Conservation (phyloP, 345 rosid species). For the Heritiera fomes region DNA sequence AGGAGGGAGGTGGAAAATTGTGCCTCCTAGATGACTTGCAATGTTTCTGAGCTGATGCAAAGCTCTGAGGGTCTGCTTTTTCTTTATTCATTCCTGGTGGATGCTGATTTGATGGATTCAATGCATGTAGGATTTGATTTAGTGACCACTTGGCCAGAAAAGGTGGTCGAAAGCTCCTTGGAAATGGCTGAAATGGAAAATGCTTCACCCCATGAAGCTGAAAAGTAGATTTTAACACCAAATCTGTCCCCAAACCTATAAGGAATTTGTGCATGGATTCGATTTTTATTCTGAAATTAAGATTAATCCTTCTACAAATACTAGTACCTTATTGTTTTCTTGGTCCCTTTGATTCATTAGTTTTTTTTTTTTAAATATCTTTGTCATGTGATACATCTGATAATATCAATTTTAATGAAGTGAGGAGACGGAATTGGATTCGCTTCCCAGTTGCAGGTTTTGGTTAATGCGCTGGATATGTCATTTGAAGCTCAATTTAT, state of each 20-base stretch:
- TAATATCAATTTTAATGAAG: constrained; percentile 39
- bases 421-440: no score
- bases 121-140: constrained; percentile 68
- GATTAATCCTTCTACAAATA: neutral
- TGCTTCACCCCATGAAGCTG: no score
- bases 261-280: no score
- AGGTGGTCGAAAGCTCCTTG: no score
- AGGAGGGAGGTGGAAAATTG: neutral
- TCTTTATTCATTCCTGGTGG: constrained; percentile 5
- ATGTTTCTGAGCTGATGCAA: constrained; percentile 17
- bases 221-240: no score
- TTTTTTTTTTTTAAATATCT: constrained; percentile 26
- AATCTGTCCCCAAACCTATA: no score
- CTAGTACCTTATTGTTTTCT: neutral
- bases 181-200: no score
- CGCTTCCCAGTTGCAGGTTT: no score
- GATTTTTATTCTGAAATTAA: no score
- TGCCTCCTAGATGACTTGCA: constrained; percentile 8
- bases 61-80: constrained; percentile 8
- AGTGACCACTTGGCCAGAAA: constrained; percentile 71
- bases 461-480: no score
- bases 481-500: no score
- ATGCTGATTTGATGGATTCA: constrained; percentile 28
- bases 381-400: constrained; percentile 20
- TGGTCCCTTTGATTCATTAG: constrained; percentile 22